Evolutionary conservation across 2,329 filamentous ascomycete genomes (phyloP).

Genomic region (Fusarium miscanthi): DNA sequence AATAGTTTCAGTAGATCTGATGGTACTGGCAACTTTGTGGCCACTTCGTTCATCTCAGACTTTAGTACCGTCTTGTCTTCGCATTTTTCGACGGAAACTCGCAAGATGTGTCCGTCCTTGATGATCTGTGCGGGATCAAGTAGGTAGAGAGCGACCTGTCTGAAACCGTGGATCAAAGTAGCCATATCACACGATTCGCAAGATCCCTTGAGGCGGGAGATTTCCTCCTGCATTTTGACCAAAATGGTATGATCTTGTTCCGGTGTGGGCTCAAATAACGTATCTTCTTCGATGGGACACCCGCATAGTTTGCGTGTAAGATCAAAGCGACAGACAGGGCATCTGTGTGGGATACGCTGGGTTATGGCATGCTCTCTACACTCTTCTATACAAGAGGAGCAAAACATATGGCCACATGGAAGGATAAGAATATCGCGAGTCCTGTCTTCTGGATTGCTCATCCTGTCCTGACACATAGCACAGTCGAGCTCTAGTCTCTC

Average conservation of each 20-base stretch:
- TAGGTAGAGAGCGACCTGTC: background rate
- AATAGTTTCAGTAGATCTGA: background rate
- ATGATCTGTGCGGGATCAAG: background rate
- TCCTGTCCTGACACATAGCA: constrained; percentile 4
- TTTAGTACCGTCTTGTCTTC: fast-evolving
- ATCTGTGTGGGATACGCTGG: background rate
- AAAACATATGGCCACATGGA: constrained; percentile 20
- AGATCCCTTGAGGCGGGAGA: fast-evolving
- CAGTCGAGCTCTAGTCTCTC: constrained; percentile 2
- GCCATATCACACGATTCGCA: background rate
- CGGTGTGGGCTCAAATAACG: background rate
- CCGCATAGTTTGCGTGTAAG: background rate
- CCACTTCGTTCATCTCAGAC: background rate
- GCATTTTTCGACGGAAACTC: background rate
- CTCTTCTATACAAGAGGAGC: background rate
- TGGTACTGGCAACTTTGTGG: background rate
- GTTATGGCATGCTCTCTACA: fast-evolving
- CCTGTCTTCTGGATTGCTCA: background rate
- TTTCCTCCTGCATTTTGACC: background rate
- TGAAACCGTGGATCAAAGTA: background rate
- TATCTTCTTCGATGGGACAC: background rate
- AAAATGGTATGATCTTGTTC: background rate
- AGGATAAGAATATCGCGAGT: background rate
- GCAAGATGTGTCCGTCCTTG: background rate
- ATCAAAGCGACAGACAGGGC: background rate